Conservation (phyloP, 192 early-diverging fungal genomes). For the Geranomyces variabilis region DNA sequence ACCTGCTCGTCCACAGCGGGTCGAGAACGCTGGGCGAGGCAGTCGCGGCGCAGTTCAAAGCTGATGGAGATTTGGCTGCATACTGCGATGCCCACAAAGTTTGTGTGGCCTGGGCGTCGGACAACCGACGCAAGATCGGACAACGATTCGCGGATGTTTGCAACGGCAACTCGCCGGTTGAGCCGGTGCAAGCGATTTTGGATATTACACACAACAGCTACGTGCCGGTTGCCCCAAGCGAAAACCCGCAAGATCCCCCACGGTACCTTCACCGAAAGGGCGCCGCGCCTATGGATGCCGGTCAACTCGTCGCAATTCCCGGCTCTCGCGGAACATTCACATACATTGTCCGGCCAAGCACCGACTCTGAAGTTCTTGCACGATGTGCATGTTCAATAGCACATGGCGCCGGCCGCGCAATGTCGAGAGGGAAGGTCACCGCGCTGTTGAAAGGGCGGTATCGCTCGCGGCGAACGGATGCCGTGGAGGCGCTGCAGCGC, state of each 20-base stretch:
- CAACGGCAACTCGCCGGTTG: neutral
- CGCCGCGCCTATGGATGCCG: conserved; percentile 47
- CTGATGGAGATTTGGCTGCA: conserved; percentile 30
- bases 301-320: conserved; percentile 55
- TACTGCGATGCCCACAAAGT: conserved; percentile 55
- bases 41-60: conserved; percentile 44
- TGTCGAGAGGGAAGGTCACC: conserved; percentile 51
- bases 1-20: conserved; percentile 55
- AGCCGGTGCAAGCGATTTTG: neutral
- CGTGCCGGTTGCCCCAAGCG: neutral
- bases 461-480: neutral
- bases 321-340: conserved; percentile 60
- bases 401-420: conserved; percentile 59
- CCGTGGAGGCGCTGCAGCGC: neutral
- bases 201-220: conserved; percentile 15
- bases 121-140: conserved; percentile 61
- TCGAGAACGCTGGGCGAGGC: conserved; percentile 59
- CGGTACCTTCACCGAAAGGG: conserved; percentile 49
- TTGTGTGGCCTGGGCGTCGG: conserved; percentile 53
- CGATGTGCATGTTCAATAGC: conserved; percentile 52
- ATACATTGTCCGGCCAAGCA: conserved; percentile 57
- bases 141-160: conserved; percentile 38
- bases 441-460: conserved; percentile 7
- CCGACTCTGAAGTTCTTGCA: conserved; percentile 24
- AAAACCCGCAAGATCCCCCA: neutral